phyloP scores from a whole-genome alignment of 2,329 filamentous ascomycete species.

The Stachybotrys elegans region DNA sequence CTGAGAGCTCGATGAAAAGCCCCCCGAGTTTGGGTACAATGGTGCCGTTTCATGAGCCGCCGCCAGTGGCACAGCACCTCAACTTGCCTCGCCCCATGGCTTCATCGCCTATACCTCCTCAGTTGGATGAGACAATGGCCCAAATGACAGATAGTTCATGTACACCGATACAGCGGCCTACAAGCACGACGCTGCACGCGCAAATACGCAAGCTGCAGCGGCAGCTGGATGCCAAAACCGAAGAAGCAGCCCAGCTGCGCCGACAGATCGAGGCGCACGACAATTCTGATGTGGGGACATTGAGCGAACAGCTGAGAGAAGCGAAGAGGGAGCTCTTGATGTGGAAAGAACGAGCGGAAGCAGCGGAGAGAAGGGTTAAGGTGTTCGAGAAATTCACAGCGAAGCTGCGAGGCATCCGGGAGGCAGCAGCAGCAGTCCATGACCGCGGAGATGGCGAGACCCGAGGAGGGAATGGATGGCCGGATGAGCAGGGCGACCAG shows the following conservation, averaged over 20 bases:
- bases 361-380: slow-evolving; percentile 47
- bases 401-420: slow-evolving; percentile 25
- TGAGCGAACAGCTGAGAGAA: slow-evolving; percentile 43
- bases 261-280: slow-evolving; percentile 40
- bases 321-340: slow-evolving; percentile 25
- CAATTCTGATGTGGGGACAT: slow-evolving; percentile 35
- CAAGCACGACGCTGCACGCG: slow-evolving; percentile 34
- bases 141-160: too few relatives aligned
- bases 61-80: slow-evolving; percentile 33
- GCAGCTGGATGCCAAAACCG: slow-evolving; percentile 38
- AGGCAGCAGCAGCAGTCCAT: slow-evolving; percentile 9
- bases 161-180: slow-evolving; percentile 15
- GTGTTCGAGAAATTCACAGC: slow-evolving; percentile 40
- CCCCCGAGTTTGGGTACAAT: slow-evolving; percentile 32
- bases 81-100: slow-evolving; percentile 27
- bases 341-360: slow-evolving; percentile 52
- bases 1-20: too few relatives aligned
- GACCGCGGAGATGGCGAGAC: not conserved
- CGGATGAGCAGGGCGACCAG: not conserved
- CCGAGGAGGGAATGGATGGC: not conserved
- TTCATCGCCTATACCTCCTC: slow-evolving; percentile 16
- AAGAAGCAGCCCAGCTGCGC: slow-evolving; percentile 40
- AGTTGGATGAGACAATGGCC: not conserved
- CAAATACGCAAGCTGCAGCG: slow-evolving; percentile 46
- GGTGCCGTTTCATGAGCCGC: slow-evolving; percentile 29